phyloP scores from a whole-genome alignment of 1,139 yeast genomes.

The Eremothecium cymbalariae region DNA sequence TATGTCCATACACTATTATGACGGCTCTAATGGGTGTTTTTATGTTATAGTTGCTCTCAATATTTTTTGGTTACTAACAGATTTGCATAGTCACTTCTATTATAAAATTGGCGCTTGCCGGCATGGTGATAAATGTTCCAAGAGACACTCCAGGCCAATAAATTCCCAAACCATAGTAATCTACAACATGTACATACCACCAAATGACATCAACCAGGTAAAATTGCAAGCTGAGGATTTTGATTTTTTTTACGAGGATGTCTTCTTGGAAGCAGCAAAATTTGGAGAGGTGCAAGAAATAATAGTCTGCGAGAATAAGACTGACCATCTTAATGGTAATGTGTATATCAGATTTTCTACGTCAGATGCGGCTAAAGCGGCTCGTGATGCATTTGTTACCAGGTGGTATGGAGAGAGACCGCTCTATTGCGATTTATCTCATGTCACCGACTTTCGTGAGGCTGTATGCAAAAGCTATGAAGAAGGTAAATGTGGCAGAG shows the following conservation, averaged over 20 bases:
- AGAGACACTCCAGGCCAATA: constrained; percentile 67
- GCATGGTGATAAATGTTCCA: constrained; percentile 83
- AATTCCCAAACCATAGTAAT: constrained; percentile 59
- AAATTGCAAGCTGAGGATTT: constrained; percentile 33
- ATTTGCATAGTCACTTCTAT: constrained; percentile 45
- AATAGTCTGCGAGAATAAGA: constrained; percentile 75
- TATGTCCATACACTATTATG: too few species aligned
- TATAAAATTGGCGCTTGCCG: constrained; percentile 87
- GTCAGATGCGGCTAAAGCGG: constrained; percentile 52
- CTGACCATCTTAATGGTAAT: constrained; percentile 76
- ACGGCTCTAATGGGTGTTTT: too few species aligned
- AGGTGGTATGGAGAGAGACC: constrained; percentile 83
- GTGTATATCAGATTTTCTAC: constrained; percentile 60
- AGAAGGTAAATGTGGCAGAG: constrained; percentile 56
- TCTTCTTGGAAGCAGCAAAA: constrained; percentile 57
- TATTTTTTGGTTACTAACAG: constrained; percentile 7
- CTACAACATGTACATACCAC: constrained; percentile 64
- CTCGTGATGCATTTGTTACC: constrained; percentile 54
- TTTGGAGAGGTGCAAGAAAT: constrained; percentile 55
- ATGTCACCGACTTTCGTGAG: constrained; percentile 63
- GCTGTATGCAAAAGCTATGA: constrained; percentile 73
- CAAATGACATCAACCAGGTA: constrained; percentile 33
- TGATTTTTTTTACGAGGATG: constrained; percentile 64
- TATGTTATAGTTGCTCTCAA: neutral
- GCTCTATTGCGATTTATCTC: constrained; percentile 71